Conservation (phyloP, 2,329 filamentous ascomycete species). For the Sclerotiophoma versabilis region DNA sequence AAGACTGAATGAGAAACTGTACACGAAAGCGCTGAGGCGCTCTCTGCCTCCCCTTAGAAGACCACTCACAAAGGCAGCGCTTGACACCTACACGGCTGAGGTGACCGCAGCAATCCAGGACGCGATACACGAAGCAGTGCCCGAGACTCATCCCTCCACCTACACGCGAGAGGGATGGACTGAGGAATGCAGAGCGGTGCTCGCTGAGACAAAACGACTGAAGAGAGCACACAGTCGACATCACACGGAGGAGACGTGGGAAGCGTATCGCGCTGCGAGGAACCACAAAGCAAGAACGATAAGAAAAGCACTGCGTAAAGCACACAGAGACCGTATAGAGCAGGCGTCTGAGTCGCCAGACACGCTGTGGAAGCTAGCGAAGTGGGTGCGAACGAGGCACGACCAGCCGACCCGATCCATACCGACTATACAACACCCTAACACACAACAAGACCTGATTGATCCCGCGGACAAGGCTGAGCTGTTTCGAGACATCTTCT, state of each 20-base stretch:
- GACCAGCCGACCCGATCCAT: slow-evolving; percentile 7
- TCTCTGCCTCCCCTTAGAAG: slow-evolving; percentile 18
- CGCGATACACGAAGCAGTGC: slow-evolving; percentile 15
- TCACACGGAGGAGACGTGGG: slow-evolving; percentile 14
- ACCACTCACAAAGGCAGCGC: slow-evolving; percentile 12
- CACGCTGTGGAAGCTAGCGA: slow-evolving; percentile 32
- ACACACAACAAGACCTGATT: slow-evolving; percentile 5
- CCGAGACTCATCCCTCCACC: neutral
- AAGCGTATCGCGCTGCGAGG: slow-evolving; percentile 22
- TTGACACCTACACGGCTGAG: slow-evolving; percentile 17
- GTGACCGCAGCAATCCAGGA: slow-evolving; percentile 13
- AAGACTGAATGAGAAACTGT: slow-evolving; percentile 9
- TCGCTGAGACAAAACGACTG: slow-evolving; percentile 20
- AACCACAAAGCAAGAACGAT: slow-evolving; percentile 35
- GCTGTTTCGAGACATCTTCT: slow-evolving; percentile 4
- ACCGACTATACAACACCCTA: slow-evolving; percentile 20
- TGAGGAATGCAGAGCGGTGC: slow-evolving; percentile 15
- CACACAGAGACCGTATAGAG: slow-evolving; percentile 31
- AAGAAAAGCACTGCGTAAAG: slow-evolving; percentile 21
- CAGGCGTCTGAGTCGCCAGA: no score
- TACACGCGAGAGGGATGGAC: slow-evolving; percentile 14
- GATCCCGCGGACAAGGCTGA: slow-evolving; percentile 20
- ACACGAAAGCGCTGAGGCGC: slow-evolving; percentile 13
- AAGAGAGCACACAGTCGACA: slow-evolving; percentile 14
- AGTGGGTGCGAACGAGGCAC: slow-evolving; percentile 32